Percentiles rank a stretch among this genome's conserved stretches.
Evolutionary conservation across 441 rosid genomes (phyloP).

Genomic region (Populus hybrid): DNA sequence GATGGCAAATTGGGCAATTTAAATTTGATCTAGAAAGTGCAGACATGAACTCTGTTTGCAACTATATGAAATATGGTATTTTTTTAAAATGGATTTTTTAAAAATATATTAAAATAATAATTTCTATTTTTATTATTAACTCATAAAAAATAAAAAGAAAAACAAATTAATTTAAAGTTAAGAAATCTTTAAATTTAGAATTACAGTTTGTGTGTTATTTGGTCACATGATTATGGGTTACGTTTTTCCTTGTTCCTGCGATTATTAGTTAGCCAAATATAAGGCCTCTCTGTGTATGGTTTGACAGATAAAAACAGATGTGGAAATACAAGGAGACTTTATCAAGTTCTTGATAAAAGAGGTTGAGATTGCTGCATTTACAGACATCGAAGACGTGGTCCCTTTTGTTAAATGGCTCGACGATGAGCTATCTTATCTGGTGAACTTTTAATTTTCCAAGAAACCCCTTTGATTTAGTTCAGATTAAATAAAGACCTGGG

Average conservation of each 20-base stretch:
- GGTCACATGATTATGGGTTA: no score
- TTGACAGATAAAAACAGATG: slow-evolving; percentile 88
- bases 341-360: slow-evolving; percentile 80
- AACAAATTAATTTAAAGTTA: no score
- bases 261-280: no score
- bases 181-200: no score
- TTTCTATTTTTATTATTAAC: background rate
- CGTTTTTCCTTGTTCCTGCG: no score
- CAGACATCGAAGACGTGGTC: slow-evolving; percentile 81
- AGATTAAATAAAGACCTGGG: background rate
- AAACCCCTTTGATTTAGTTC: background rate
- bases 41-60: background rate
- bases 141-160: no score
- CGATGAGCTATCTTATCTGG: slow-evolving; percentile 89
- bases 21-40: background rate
- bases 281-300: background rate
- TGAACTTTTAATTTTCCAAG: slow-evolving; percentile 15
- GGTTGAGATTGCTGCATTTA: slow-evolving; percentile 78
- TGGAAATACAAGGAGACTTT: slow-evolving; percentile 92
- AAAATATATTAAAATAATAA: background rate
- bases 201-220: no score
- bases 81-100: no score
- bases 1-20: slow-evolving; percentile 22
- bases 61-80: no score
- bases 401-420: slow-evolving; percentile 96